Percentiles rank a stretch among this genome's conserved stretches.
Conservation (phyloP, 176 grass and related monocot species). For the Puccinellia tenuiflora region DNA sequence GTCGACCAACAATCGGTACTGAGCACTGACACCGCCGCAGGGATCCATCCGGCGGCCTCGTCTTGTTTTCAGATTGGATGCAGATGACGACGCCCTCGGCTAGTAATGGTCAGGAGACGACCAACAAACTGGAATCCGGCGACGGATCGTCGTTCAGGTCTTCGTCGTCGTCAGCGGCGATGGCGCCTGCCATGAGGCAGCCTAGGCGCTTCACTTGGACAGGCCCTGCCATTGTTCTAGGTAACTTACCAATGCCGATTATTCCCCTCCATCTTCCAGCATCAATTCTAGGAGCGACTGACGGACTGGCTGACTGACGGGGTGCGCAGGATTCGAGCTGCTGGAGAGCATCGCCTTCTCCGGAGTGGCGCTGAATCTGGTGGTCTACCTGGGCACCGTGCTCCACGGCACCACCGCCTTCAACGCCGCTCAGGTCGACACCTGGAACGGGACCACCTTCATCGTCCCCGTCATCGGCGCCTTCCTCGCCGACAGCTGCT, state of each 20-base stretch:
- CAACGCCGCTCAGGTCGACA: conserved; percentile 67
- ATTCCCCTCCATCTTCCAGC: neutral
- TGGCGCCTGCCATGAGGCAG: neutral
- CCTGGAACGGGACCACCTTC: conserved; percentile 79
- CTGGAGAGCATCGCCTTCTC: conserved; percentile 68
- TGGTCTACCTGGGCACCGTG: conserved; percentile 62
- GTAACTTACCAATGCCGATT: neutral
- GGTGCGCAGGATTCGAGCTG: conserved; percentile 44
- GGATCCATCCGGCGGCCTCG: neutral
- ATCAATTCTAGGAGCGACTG: neutral
- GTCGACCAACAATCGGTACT: neutral
- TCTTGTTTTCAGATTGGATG: neutral
- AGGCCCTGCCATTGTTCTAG: conserved; percentile 36
- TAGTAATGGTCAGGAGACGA: neutral
- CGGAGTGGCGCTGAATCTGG: conserved; percentile 58
- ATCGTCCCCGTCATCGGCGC: conserved; percentile 61
- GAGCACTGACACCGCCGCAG: neutral
- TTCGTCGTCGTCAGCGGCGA: neutral
- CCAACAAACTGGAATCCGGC: neutral
- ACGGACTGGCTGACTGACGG: neutral
- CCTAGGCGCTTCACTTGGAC: conserved; percentile 13
- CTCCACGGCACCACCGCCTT: conserved; percentile 54
- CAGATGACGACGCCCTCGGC: neutral
- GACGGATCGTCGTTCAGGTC: neutral
- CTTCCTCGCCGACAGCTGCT: conserved; percentile 66